Conservation (phyloP, 129 eudicot genomes). For the Pittosporum tobira region DNA sequence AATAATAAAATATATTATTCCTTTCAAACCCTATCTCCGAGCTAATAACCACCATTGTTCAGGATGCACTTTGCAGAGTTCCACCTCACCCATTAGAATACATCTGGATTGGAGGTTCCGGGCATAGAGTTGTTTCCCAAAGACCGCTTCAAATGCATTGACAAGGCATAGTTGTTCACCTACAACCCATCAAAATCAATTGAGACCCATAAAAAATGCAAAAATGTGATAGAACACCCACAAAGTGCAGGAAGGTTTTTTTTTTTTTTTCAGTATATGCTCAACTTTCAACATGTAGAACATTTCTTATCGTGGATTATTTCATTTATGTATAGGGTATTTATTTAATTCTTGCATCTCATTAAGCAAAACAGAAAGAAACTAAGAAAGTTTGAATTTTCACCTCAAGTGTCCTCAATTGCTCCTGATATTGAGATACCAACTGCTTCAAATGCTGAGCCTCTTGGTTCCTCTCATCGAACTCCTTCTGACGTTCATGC, state of each 20-base stretch:
- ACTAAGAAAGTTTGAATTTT: slow-evolving; percentile 6
- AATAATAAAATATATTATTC: background rate
- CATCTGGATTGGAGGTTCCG: slow-evolving; percentile 67
- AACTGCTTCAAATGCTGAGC: slow-evolving; percentile 75
- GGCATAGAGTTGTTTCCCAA: slow-evolving; percentile 54
- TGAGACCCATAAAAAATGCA: background rate
- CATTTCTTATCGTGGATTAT: background rate
- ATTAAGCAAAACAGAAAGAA: background rate
- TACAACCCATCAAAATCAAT: slow-evolving; percentile 20
- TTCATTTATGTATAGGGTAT: too few species aligned
- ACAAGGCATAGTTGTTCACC: slow-evolving; percentile 76
- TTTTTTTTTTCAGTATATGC: too few species aligned
- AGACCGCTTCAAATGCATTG: slow-evolving; percentile 65
- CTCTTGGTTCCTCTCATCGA: slow-evolving; percentile 59
- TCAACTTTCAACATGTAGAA: too few species aligned
- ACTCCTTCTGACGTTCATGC: slow-evolving; percentile 80
- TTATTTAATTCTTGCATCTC: too few species aligned
- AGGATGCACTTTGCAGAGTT: background rate
- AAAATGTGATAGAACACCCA: too few species aligned
- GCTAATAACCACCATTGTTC: background rate
- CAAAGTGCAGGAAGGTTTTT: too few species aligned
- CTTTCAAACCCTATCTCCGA: background rate
- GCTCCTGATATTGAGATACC: slow-evolving; percentile 81
- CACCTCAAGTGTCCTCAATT: slow-evolving; percentile 74
- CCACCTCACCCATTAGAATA: slow-evolving; percentile 32